These are phyloP conservation scores for Plasmodium falciparum DNA, from an alignment of 169 alveolate genomes.

Conservation along the genomic window DNA sequence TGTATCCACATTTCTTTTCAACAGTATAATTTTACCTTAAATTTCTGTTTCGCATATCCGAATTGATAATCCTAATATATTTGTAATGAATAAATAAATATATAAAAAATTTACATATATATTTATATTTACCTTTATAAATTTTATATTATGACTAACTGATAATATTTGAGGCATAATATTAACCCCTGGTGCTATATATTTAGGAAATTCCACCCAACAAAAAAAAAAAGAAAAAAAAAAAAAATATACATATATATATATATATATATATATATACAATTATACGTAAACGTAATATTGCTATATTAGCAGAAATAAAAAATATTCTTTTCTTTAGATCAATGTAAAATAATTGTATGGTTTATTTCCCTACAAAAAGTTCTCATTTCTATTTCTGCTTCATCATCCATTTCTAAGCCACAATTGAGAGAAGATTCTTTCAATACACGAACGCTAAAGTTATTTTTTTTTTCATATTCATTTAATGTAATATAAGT, in stretches of 20 bases:
- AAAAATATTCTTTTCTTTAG: neutral
- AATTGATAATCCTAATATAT: constrained; percentile 36
- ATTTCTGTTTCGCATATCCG: constrained; percentile 73
- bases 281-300: neutral
- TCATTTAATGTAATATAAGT: constrained; percentile 17
- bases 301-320: neutral
- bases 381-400: constrained; percentile 68
- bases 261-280: neutral
- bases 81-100: constrained; percentile 6
- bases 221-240: constrained; percentile 12
- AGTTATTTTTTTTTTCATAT: constrained; percentile 48
- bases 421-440: constrained; percentile 46
- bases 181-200: constrained; percentile 62
- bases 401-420: constrained; percentile 36
- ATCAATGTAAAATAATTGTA: no score
- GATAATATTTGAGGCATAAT: constrained; percentile 70
- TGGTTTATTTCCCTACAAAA: constrained; percentile 25
- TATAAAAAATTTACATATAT: constrained; percentile 6
- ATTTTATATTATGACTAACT: constrained; percentile 21
- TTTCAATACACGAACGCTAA: constrained; percentile 62
- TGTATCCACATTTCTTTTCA: no score
- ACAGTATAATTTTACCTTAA: constrained; percentile 36
- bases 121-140: neutral
- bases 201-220: neutral
- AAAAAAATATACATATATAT: neutral